Conservation (phyloP, 192 early-diverging fungal species). For the Podila epigama region DNA sequence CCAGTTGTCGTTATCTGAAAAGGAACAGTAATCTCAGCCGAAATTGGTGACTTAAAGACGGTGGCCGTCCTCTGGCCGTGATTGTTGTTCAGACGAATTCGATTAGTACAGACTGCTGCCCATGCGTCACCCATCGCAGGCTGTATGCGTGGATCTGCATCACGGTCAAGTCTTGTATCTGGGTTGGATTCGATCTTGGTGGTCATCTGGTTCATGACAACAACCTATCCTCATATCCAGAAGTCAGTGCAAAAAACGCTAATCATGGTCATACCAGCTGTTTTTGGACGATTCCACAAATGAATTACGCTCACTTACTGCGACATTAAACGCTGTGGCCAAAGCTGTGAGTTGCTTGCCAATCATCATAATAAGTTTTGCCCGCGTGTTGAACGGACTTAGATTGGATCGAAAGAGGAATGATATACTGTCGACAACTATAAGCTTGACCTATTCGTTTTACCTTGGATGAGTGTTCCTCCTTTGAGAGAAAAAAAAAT, state of each 20-base stretch:
- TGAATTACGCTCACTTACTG: too few relatives aligned
- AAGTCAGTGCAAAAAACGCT: background rate
- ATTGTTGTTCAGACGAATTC: slow-evolving; percentile 14
- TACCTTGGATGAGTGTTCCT: background rate
- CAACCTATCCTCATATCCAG: slow-evolving; percentile 7
- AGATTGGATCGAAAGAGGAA: slow-evolving; percentile 43
- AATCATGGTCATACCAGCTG: background rate
- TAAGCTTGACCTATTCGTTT: slow-evolving; percentile 16
- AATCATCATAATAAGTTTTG: slow-evolving; percentile 22
- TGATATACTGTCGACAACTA: slow-evolving; percentile 39
- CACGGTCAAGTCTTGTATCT: background rate
- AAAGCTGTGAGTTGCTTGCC: slow-evolving; percentile 15
- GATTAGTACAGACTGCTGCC: slow-evolving; percentile 28
- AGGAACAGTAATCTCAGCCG: slow-evolving; percentile 13
- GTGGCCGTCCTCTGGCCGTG: slow-evolving; percentile 15
- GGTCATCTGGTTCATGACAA: slow-evolving; percentile 50
- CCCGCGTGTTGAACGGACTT: slow-evolving; percentile 22
- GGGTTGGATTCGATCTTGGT: slow-evolving; percentile 17
- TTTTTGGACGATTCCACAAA: too few relatives aligned
- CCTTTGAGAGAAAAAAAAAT: background rate
- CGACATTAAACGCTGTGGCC: slow-evolving; percentile 18
- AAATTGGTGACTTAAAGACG: slow-evolving; percentile 36
- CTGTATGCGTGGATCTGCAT: background rate
- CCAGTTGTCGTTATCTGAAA: too few relatives aligned
- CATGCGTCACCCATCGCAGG: slow-evolving; percentile 48